These are phyloP conservation scores for Metschnikowia peoriensis DNA, from an alignment of 805 yeast species.

Conservation along the genomic window DNA sequence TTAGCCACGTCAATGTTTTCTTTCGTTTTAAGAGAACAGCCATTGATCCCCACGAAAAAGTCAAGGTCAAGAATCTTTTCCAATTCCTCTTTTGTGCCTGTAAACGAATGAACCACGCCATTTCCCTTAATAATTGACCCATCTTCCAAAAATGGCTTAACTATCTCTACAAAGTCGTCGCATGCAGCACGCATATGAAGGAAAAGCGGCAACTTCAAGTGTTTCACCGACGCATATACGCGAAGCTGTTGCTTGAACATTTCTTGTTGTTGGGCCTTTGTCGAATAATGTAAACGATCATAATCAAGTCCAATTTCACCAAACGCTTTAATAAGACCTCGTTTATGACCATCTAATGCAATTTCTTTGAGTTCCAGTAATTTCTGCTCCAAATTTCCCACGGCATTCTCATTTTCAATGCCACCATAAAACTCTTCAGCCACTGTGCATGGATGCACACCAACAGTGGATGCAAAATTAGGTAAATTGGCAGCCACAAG, in stretches of 20 bases:
- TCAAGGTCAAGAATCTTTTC: slow-evolving; percentile 53
- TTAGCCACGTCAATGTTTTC: slow-evolving; percentile 68
- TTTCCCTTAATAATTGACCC: slow-evolving; percentile 42
- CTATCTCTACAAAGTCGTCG: slow-evolving; percentile 67
- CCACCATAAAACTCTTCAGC: slow-evolving; percentile 37
- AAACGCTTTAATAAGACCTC: slow-evolving; percentile 68
- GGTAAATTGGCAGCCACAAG: slow-evolving; percentile 39
- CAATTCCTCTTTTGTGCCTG: slow-evolving; percentile 74
- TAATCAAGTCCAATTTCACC: slow-evolving; percentile 97
- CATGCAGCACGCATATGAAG: slow-evolving; percentile 87
- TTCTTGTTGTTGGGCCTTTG: slow-evolving; percentile 60
- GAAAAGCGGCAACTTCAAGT: slow-evolving; percentile 69
- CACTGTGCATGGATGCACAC: slow-evolving; percentile 94
- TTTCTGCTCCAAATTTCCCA: slow-evolving; percentile 37
- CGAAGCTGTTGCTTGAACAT: slow-evolving; percentile 77
- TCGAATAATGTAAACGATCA: slow-evolving; percentile 79
- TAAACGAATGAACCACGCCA: slow-evolving; percentile 95
- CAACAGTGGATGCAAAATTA: slow-evolving; percentile 64
- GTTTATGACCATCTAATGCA: slow-evolving; percentile 45
- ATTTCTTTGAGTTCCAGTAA: slow-evolving; percentile 43
- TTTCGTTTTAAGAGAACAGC: slow-evolving; percentile 82
- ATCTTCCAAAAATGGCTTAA: slow-evolving; percentile 58
- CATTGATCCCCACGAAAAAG: slow-evolving; percentile 80
- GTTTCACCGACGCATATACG: slow-evolving; percentile 42
- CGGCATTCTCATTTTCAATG: slow-evolving; percentile 37